Conservation (phyloP, 345 rosid genomes). For the Cardamine chenopodiifolia region DNA sequence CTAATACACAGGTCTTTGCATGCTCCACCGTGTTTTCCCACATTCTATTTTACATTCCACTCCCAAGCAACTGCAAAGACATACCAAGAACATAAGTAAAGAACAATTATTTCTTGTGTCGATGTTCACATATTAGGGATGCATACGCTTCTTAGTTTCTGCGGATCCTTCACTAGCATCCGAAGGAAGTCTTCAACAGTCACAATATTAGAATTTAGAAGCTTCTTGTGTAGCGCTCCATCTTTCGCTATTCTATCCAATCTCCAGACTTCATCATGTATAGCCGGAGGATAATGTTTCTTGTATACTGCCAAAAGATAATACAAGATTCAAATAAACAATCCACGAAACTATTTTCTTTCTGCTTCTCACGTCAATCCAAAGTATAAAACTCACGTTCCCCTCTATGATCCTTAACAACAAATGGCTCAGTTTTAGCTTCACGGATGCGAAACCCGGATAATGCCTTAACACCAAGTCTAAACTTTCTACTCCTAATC, state of each 20-base stretch:
- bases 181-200: conserved; percentile 90
- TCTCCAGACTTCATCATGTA: conserved; percentile 94
- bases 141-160: conserved; percentile 69
- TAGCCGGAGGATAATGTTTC: conserved; percentile 91
- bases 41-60: conserved; percentile 94
- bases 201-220: conserved; percentile 53
- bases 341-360: neutral
- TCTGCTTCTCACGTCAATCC: conserved; percentile 12
- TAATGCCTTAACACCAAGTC: conserved; percentile 75
- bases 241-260: conserved; percentile 89
- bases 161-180: conserved; percentile 65
- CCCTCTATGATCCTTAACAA: conserved; percentile 96
- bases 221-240: conserved; percentile 85
- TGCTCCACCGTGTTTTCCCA: conserved; percentile 94
- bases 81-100: conserved; percentile 13
- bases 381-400: conserved; percentile 64
- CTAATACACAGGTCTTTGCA: conserved; percentile 83
- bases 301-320: conserved; percentile 61
- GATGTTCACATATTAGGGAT: conserved; percentile 8
- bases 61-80: conserved; percentile 72
- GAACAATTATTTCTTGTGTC: conserved; percentile 5
- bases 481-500: conserved; percentile 96
- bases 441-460: conserved; percentile 63
- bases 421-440: conserved; percentile 87
- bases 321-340: conserved; percentile 13